phyloP scores from a whole-genome alignment of 2,329 filamentous ascomycete genomes.

The Grosmannia serpens region DNA sequence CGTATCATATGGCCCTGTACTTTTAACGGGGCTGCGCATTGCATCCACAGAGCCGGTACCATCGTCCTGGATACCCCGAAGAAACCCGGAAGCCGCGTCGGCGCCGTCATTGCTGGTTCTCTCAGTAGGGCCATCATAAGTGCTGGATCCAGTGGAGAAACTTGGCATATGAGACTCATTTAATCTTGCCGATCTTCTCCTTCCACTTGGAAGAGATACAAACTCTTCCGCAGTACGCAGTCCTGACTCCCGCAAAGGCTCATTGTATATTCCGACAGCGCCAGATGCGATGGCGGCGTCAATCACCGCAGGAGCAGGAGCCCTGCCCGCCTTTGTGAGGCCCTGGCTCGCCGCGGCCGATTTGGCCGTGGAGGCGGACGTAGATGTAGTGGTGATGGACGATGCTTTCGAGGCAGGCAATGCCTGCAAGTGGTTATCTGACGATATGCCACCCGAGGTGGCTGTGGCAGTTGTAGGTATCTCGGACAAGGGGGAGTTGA shows the following conservation, averaged over 20 bases:
- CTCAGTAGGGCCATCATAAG: constrained; percentile 24
- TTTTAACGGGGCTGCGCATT: constrained; percentile 31
- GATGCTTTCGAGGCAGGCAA: constrained; percentile 35
- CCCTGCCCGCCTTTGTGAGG: constrained; percentile 30
- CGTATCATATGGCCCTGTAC: constrained; percentile 13
- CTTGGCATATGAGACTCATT: constrained; percentile 19
- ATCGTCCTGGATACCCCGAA: constrained; percentile 28
- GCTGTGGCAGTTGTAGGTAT: constrained; percentile 24
- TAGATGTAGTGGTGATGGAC: constrained; percentile 33
- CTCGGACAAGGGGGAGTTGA: constrained; percentile 22
- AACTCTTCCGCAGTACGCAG: constrained; percentile 31
- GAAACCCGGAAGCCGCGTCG: constrained; percentile 18
- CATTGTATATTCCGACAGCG: constrained; percentile 35
- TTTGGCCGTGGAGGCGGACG: constrained; percentile 30
- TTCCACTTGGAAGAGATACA: constrained; percentile 29
- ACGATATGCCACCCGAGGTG: constrained; percentile 21
- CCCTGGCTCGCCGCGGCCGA: constrained; percentile 28
- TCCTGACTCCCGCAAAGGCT: constrained; percentile 28
- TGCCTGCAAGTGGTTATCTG: constrained; percentile 30
- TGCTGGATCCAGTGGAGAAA: constrained; percentile 23
- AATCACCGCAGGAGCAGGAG: constrained; percentile 27
- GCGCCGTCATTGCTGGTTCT: constrained; percentile 15
- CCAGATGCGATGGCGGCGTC: constrained; percentile 37
- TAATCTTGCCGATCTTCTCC: constrained; percentile 24
- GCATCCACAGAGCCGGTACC: constrained; percentile 29